A percentile compares a stretch with the other conserved stretches of the same genome.
Evolutionary conservation across 2,329 filamentous ascomycete species (phyloP).

Genomic region (Neofusicoccum sp.): DNA sequence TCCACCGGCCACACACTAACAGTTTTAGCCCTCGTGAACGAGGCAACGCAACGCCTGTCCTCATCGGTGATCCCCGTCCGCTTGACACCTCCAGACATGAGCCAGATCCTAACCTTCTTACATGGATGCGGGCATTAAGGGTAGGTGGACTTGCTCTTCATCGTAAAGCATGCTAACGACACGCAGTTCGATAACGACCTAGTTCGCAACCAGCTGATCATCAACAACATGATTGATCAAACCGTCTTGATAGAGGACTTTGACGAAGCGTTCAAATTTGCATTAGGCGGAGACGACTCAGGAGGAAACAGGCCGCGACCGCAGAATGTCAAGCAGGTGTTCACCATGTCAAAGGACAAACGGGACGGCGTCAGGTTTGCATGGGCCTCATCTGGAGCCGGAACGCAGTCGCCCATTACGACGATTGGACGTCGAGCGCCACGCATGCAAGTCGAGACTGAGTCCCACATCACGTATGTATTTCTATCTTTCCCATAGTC

Average conservation of each 20-base stretch:
- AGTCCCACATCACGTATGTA: conserved; percentile 59
- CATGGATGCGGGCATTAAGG: conserved; percentile 73
- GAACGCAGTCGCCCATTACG: conserved; percentile 24
- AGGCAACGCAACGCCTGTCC: not conserved
- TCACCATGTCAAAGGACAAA: conserved; percentile 59
- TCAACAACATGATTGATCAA: conserved; percentile 80
- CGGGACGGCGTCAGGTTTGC: conserved; percentile 60
- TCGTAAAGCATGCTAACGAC: conserved; percentile 22
- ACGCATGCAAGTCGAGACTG: conserved; percentile 78
- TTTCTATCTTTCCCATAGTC: not conserved
- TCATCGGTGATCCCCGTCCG: conserved; percentile 57
- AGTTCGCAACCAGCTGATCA: conserved; percentile 78
- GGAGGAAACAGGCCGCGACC: conserved; percentile 43
- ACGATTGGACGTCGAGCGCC: conserved; percentile 36
- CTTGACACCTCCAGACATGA: conserved; percentile 67
- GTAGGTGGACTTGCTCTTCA: conserved; percentile 32
- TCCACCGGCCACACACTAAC: not conserved
- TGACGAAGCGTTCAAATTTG: conserved; percentile 64
- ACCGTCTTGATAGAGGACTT: conserved; percentile 71
- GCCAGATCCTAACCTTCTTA: conserved; percentile 70
- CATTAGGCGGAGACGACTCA: conserved; percentile 53
- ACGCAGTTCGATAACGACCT: conserved; percentile 67
- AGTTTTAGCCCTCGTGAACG: not conserved
- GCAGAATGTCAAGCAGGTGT: conserved; percentile 70
- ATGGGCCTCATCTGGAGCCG: conserved; percentile 37